phyloP scores from a whole-genome alignment of 768 basidiomycete genomes.

The Suillus decipiens region DNA sequence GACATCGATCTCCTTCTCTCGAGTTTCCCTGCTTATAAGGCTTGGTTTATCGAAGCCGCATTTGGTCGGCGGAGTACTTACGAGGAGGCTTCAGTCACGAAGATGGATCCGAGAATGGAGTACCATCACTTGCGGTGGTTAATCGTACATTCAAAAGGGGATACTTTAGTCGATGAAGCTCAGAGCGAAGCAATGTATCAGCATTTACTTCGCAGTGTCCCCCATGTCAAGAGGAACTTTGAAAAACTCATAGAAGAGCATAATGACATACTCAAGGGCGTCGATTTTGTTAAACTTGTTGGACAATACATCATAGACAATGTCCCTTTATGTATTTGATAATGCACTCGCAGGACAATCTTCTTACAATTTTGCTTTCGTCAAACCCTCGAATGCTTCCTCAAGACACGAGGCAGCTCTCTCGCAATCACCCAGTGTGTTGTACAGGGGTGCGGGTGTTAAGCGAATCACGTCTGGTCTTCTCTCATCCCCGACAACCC shows the following conservation, averaged over 20 bases:
- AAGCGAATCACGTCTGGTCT: constrained; percentile 91
- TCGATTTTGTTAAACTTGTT: constrained; percentile 49
- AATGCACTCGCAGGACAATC: not conserved
- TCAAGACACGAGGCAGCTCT: constrained; percentile 67
- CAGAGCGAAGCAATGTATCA: constrained; percentile 65
- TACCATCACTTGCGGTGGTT: constrained; percentile 57
- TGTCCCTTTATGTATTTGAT: not conserved
- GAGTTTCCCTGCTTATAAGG: constrained; percentile 65
- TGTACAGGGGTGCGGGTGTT: constrained; percentile 87
- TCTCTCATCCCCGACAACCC: constrained; percentile 92
- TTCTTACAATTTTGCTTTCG: not conserved
- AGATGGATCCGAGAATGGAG: constrained; percentile 38
- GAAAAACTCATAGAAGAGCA: constrained; percentile 52
- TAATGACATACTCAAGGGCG: constrained; percentile 47
- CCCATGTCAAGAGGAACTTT: constrained; percentile 37
- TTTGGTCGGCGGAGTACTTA: constrained; percentile 60
- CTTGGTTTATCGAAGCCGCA: constrained; percentile 66
- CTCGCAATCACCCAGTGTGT: constrained; percentile 76
- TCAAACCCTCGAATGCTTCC: constrained; percentile 45
- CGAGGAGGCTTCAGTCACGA: constrained; percentile 45
- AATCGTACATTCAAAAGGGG: constrained; percentile 72
- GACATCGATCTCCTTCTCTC: constrained; percentile 65
- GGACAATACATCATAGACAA: constrained; percentile 37
- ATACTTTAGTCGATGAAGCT: constrained; percentile 60
- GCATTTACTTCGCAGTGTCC: constrained; percentile 43